Evolutionary conservation across 176 grass and related monocot genomes (phyloP).

Genomic region (Canna indica): DNA sequence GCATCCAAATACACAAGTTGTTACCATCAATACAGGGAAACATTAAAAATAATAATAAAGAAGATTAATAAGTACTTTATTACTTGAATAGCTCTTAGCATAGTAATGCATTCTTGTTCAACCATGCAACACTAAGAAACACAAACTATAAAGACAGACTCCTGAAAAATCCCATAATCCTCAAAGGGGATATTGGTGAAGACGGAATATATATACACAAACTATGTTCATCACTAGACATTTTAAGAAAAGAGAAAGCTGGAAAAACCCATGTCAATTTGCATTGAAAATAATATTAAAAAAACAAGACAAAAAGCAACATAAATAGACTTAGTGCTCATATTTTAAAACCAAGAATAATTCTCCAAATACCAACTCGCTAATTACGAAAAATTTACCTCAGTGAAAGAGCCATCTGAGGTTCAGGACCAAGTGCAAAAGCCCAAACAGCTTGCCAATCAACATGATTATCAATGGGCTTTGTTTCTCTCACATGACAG

Average conservation of each 20-base stretch:
- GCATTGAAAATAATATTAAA: not conserved
- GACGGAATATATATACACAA: not conserved
- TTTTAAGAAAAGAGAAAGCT: not conserved
- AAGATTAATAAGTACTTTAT: no score
- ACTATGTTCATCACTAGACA: not conserved
- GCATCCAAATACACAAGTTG: no score
- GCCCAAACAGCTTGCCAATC: constrained; percentile 99
- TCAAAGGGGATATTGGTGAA: not conserved
- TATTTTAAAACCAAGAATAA: not conserved
- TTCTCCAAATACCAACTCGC: not conserved
- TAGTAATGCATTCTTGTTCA: no score
- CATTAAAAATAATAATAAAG: no score
- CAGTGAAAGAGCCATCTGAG: constrained; percentile 66
- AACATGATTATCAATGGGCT: constrained; percentile 31
- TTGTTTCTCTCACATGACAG: constrained; percentile 29
- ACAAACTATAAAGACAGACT: not conserved
- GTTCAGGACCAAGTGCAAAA: constrained; percentile 85
- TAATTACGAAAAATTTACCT: constrained; percentile 32
- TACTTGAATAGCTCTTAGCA: no score
- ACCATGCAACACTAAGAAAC: no score
- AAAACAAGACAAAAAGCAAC: not conserved
- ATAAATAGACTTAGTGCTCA: not conserved
- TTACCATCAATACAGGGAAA: no score
- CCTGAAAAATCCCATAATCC: not conserved
- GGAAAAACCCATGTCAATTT: not conserved